These are phyloP conservation scores for Wickerhamomyces alni DNA, from an alignment of 805 yeast species.

Conservation along the genomic window DNA sequence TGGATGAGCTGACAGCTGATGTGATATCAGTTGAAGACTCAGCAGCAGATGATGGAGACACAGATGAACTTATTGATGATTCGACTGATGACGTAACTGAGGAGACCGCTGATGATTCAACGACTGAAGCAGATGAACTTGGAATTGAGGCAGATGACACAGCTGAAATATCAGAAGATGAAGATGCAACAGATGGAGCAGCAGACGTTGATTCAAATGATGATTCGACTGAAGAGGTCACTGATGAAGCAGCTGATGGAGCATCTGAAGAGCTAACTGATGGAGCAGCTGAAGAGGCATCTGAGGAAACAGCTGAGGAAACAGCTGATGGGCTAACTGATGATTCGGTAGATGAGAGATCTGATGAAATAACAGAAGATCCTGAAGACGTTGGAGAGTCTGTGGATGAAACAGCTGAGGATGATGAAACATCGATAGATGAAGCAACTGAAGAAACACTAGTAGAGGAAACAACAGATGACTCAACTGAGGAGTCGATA, in stretches of 20 bases:
- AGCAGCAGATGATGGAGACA: not conserved
- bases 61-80: not conserved
- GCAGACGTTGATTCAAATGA: too few species aligned
- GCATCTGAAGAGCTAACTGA: not conserved
- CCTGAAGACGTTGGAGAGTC: too few species aligned
- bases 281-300: slow-evolving; percentile 1
- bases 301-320: not conserved
- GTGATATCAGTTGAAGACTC: too few species aligned
- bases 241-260: not conserved
- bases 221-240: not conserved
- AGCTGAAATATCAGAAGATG: too few species aligned
- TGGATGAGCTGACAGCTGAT: too few species aligned
- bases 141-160: too few species aligned
- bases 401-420: too few species aligned
- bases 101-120: not conserved
- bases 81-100: not conserved
- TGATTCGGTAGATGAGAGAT: too few species aligned
- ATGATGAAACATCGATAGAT: not conserved
- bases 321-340: not conserved
- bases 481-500: too few species aligned
- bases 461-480: not conserved
- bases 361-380: too few species aligned
- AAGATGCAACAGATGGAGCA: not conserved
- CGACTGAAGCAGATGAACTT: too few species aligned
- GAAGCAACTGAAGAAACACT: not conserved